Conservation (phyloP, 805 yeast species). For the Yamadazyma ubonensis region DNA sequence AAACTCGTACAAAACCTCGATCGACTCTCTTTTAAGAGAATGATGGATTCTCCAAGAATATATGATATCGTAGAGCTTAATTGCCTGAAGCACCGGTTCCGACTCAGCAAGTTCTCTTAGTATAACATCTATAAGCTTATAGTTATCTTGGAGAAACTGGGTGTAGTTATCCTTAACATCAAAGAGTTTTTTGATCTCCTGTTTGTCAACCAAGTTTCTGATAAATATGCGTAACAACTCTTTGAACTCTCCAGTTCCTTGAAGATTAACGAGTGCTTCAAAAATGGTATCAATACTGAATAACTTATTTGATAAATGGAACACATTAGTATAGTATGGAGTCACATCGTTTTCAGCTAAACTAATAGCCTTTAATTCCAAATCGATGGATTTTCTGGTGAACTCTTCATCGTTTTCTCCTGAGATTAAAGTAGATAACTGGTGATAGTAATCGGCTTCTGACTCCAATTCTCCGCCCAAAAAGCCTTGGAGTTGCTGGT, state of each 20-base stretch:
- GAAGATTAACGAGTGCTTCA: constrained; percentile 3
- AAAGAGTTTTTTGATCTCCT: constrained; percentile 24
- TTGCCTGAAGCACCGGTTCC: constrained; percentile 26
- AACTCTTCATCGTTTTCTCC: constrained; percentile 4
- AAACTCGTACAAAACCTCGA: constrained; percentile 39
- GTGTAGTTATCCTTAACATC: neutral
- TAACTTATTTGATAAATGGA: constrained; percentile 9
- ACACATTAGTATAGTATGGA: constrained; percentile 11
- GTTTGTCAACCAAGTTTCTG: constrained; percentile 23
- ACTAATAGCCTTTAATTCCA: constrained; percentile 12
- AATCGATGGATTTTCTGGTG: constrained; percentile 10
- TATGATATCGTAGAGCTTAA: constrained; percentile 36
- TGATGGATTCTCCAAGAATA: constrained; percentile 44
- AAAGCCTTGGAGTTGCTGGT: constrained; percentile 6
- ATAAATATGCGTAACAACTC: constrained; percentile 23
- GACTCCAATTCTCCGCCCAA: constrained; percentile 2
- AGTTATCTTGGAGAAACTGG: constrained; percentile 23
- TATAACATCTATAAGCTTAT: constrained; percentile 32
- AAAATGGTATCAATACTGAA: constrained; percentile 5
- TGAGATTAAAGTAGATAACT: constrained; percentile 11
- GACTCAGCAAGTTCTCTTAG: constrained; percentile 33
- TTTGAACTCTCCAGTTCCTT: constrained; percentile 1
- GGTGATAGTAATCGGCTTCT: constrained; percentile 14
- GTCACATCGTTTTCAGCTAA: neutral
- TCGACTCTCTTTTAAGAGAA: constrained; percentile 33